phyloP scores from a whole-genome alignment of 1,284 basidiomycete genomes.

The Microbotryum silenes-acaulis region DNA sequence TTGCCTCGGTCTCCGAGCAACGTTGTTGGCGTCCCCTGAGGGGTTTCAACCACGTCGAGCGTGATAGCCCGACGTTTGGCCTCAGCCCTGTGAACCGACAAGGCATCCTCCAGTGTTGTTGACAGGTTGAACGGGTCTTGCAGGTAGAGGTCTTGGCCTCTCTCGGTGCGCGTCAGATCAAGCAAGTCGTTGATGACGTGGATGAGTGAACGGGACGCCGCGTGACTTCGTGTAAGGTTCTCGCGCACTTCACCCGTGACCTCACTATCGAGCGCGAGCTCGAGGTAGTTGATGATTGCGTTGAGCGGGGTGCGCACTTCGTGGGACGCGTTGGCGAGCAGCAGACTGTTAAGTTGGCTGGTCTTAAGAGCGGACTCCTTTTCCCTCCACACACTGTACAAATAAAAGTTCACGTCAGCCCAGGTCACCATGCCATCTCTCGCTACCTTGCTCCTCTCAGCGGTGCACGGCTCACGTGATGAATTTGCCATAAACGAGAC shows the following conservation, averaged over 20 bases:
- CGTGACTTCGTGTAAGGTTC: constrained; percentile 68
- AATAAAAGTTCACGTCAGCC: neutral
- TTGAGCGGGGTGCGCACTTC: constrained; percentile 64
- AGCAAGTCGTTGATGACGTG: constrained; percentile 76
- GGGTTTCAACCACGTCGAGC: constrained; percentile 50
- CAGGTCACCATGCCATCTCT: no score
- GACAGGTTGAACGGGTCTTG: constrained; percentile 73
- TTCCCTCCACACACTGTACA: constrained; percentile 71
- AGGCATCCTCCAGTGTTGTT: constrained; percentile 61
- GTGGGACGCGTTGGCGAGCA: constrained; percentile 65
- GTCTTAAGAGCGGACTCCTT: constrained; percentile 69
- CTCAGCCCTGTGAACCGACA: constrained; percentile 55
- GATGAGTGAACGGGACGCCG: constrained; percentile 59
- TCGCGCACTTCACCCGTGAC: constrained; percentile 70
- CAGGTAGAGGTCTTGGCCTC: constrained; percentile 68
- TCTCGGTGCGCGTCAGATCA: constrained; percentile 74
- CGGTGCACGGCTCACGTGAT: constrained; percentile 42
- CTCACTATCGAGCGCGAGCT: constrained; percentile 72
- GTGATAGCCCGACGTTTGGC: constrained; percentile 58
- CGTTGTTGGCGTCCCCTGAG: constrained; percentile 31
- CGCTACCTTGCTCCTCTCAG: no score
- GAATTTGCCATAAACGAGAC: constrained; percentile 75
- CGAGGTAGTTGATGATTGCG: constrained; percentile 73
- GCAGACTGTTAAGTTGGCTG: constrained; percentile 67
- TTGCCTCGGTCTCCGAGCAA: constrained; percentile 47